Percentiles rank a stretch among this genome's conserved stretches.
Conservation (phyloP, 352 stramenopile genomes). For the Phytopythium cucurbitacearum region DNA sequence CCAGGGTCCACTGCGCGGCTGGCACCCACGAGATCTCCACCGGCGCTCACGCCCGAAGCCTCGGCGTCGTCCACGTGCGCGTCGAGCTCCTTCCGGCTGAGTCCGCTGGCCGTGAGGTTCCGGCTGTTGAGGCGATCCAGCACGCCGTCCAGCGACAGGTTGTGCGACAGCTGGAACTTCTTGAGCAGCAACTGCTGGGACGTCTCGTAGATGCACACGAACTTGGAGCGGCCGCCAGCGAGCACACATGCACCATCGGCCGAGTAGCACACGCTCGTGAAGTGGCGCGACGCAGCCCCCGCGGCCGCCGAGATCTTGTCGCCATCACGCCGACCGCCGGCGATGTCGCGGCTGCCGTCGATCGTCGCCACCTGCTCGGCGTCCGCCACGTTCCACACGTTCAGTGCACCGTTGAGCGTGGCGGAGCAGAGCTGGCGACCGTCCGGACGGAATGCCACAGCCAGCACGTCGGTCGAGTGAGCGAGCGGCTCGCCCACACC, state of each 20-base stretch:
- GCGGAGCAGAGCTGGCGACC: slow-evolving; percentile 95
- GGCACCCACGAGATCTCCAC: slow-evolving; percentile 66
- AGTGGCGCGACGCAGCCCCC: slow-evolving; percentile 95
- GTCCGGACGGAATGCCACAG: slow-evolving; percentile 95
- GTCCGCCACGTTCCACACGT: slow-evolving; percentile 97
- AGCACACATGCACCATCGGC: slow-evolving; percentile 97
- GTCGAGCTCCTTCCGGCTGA: slow-evolving; percentile 71
- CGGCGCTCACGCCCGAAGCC: slow-evolving; percentile 14
- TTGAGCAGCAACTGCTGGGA: slow-evolving; percentile 95
- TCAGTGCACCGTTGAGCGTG: slow-evolving; percentile 95
- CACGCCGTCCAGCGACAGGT: slow-evolving; percentile 94
- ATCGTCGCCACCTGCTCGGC: slow-evolving; percentile 95
- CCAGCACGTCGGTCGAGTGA: slow-evolving; percentile 96
- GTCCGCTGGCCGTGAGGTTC: slow-evolving; percentile 74
- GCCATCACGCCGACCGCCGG: slow-evolving; percentile 84
- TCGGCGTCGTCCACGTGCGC: slow-evolving; percentile 48
- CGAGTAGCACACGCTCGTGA: slow-evolving; percentile 99
- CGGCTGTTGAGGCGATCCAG: slow-evolving; percentile 95
- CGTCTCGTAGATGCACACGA: slow-evolving; percentile 99
- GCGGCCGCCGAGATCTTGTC: slow-evolving; percentile 85
- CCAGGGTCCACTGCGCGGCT: slow-evolving; percentile 92
- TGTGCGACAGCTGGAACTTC: slow-evolving; percentile 99
- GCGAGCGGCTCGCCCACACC: slow-evolving; percentile 94
- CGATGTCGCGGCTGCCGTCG: slow-evolving; percentile 96
- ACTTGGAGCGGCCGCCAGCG: slow-evolving; percentile 97